These are phyloP conservation scores for Neonectria punicea DNA, from an alignment of 2,329 filamentous ascomycete genomes.

Conservation along the genomic window DNA sequence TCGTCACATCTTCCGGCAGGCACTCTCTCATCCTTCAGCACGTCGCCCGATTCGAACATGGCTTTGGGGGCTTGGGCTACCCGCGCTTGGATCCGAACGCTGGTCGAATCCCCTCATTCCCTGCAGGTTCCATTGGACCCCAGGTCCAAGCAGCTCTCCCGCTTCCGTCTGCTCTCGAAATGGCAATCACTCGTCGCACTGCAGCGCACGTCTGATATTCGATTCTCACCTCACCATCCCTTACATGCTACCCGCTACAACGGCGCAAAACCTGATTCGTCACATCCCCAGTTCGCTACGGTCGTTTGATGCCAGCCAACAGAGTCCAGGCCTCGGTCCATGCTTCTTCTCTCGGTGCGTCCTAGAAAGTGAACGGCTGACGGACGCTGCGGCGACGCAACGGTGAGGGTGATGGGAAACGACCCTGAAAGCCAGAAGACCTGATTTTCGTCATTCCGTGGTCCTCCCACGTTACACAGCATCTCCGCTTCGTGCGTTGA, in stretches of 20 bases:
- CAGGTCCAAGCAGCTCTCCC: conserved; percentile 2
- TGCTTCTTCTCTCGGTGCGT: conserved; percentile 8
- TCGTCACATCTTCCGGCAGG: conserved; percentile 17
- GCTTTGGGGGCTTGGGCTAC: background rate
- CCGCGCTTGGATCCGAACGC: conserved; percentile 5
- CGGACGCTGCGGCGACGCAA: conserved; percentile 15
- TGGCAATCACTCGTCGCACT: conserved; percentile 21
- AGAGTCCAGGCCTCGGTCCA: conserved; percentile 20
- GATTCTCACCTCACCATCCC: background rate
- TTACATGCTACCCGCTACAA: conserved; percentile 6
- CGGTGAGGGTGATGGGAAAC: background rate
- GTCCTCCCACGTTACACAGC: conserved; percentile 6
- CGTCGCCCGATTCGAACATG: conserved; percentile 14
- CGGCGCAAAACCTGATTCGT: conserved; percentile 38
- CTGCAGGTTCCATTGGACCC: conserved; percentile 24
- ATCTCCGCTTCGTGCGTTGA: conserved; percentile 2
- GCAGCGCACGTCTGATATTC: conserved; percentile 22
- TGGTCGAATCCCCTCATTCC: conserved; percentile 12
- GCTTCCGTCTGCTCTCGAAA: conserved; percentile 20
- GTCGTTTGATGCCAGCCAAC: background rate
- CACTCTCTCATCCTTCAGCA: conserved; percentile 16
- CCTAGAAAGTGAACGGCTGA: conserved; percentile 7
- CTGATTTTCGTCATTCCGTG: conserved; percentile 1
- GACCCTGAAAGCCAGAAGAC: background rate
- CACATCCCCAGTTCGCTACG: conserved; percentile 27